These are phyloP conservation scores for Syncephalastrum monosporum DNA, from an alignment of 371 early-diverging fungal species.

Conservation along the genomic window DNA sequence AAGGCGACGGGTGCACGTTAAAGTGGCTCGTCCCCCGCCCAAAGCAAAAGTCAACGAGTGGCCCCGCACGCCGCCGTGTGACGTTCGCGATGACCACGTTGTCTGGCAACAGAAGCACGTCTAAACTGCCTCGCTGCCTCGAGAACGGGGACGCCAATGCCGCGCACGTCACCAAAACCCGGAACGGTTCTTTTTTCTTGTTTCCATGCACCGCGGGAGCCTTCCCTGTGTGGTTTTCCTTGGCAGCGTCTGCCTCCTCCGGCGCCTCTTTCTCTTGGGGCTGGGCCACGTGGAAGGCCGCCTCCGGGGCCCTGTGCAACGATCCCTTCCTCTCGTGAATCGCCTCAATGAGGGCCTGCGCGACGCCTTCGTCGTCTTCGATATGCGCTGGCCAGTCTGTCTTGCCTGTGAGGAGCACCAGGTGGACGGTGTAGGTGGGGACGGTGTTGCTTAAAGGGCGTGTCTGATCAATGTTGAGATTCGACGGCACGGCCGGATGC, in stretches of 20 bases:
- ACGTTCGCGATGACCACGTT: constrained; percentile 40
- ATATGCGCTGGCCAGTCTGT: constrained; percentile 38
- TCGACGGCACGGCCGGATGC: constrained; percentile 25
- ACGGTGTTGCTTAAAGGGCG: constrained; percentile 35
- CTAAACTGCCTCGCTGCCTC: constrained; percentile 17
- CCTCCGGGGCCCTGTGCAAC: constrained; percentile 1
- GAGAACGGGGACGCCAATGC: constrained; percentile 27
- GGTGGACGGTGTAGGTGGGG: constrained; percentile 34
- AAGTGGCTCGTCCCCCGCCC: constrained; percentile 28
- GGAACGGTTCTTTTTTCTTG: constrained; percentile 1
- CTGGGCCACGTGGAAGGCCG: background rate
- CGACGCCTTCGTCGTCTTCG: constrained; percentile 39
- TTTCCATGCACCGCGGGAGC: too few species aligned
- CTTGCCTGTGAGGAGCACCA: constrained; percentile 35
- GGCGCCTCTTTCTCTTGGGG: constrained; percentile 1
- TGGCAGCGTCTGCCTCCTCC: background rate
- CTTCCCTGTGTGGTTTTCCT: background rate
- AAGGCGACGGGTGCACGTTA: constrained; percentile 25
- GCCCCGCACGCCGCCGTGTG: constrained; percentile 22
- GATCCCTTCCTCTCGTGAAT: constrained; percentile 18
- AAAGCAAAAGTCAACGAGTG: constrained; percentile 33
- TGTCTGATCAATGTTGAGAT: constrained; percentile 35
- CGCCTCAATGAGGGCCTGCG: constrained; percentile 21
- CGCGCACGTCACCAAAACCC: constrained; percentile 31
- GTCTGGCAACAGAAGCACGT: constrained; percentile 36